Evolutionary conservation across 1,284 basidiomycete genomes (phyloP), one percentile per base, ranked within the genome.

Genomic region (Fomitiporia mediterranea): DNA sequence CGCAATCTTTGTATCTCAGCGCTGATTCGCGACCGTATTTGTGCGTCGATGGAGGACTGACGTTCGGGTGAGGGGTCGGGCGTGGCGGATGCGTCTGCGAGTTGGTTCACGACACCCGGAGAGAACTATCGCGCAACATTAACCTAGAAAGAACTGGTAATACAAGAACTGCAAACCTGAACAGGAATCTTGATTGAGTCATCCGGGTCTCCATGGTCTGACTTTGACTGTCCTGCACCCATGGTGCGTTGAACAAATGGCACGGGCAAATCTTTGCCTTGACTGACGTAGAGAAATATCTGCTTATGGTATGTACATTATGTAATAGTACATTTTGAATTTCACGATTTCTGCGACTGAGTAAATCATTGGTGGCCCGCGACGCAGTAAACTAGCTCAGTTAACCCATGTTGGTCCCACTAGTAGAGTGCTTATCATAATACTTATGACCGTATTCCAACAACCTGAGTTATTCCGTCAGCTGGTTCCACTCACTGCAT

Each of bases 101-200:
- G 82, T 54, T 84, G 81, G 73, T 85, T 81, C 63, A 90, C 82
- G 58, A 91, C 81, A 69, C 86, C 83, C 56, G 79, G 78, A 28
- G 86, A 88, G 70, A 91, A 87, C 89, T 91, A 42, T n/a, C n/a
- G 21, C 43, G 8, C 28, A 25, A 15, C 23, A 30, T 47, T 19
- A 53, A 35, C 13, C 47, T 32, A 52, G 28, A 43, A 23, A 44
- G 21, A 53, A 1, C 46, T 52, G 43, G 60, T 56, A 56, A 47
- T 42, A 43, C 9, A 39, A 43, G 51, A 30, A 48, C 28, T 50
- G 42, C 46, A 38, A 68, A 86, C 86, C 66, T 86, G 80, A 56
- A 89, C 81, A 23, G 84, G 78, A 1, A 77, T 80, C 64, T 87
- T 80, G 53, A 76, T 76, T 56, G 76, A 72, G 65, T 86, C 83